phyloP scores from a whole-genome alignment of 352 stramenopile genomes.

The Globisporangium lucens region DNA sequence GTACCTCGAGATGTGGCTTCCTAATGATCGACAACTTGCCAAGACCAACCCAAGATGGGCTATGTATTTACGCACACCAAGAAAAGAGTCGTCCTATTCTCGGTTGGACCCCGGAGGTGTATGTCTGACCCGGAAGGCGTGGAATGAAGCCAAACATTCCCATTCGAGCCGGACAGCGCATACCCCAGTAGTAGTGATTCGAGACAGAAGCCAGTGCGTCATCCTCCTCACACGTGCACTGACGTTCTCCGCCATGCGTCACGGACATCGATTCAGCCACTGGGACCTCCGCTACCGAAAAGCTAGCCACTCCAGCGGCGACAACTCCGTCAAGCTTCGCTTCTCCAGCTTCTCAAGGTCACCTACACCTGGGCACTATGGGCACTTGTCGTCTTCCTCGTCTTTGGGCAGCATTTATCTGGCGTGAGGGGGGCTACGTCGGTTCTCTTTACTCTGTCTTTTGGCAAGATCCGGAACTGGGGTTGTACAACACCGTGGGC shows the following conservation, averaged over 20 bases:
- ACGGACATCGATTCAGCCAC: background rate
- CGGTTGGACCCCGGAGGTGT: background rate
- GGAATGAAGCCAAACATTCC: background rate
- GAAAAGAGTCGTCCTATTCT: background rate
- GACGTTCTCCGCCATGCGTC: background rate
- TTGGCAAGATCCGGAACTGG: background rate
- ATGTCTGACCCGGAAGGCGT: background rate
- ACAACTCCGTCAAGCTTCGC: background rate
- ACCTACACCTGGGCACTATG: background rate
- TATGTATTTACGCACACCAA: background rate
- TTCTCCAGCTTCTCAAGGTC: background rate
- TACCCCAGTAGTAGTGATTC: background rate
- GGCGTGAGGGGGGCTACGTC: too few species aligned
- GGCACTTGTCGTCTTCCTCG: background rate
- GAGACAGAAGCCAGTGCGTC: background rate
- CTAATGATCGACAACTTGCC: too few species aligned
- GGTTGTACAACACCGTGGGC: constrained; percentile 20
- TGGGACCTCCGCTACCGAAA: background rate
- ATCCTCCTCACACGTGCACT: background rate
- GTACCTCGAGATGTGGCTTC: too few species aligned
- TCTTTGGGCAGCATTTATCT: background rate
- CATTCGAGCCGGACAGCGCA: background rate
- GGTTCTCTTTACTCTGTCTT: too few species aligned
- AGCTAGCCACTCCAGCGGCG: background rate
- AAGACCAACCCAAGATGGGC: too few species aligned